Evolutionary conservation across 495 filamentous ascomycete species (phyloP).

Genomic region (Daldinia vernicosa): DNA sequence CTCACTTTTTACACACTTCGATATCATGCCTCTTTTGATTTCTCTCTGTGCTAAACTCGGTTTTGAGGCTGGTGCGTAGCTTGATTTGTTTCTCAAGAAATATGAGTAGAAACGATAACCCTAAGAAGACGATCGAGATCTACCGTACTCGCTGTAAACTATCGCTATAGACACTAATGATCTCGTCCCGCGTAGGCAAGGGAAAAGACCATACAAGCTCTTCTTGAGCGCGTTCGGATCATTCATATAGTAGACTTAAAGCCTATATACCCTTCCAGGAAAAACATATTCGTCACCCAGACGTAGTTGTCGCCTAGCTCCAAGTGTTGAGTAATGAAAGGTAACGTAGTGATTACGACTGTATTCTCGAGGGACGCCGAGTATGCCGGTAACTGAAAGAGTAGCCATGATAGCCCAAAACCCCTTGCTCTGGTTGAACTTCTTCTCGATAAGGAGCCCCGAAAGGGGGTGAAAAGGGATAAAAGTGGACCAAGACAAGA

Average conservation of each 20-base stretch:
- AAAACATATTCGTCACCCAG: slow-evolving; percentile 72
- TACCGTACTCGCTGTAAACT: not conserved
- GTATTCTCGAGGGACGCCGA: slow-evolving; percentile 54
- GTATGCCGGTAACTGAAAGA: slow-evolving; percentile 29
- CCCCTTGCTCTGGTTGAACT: slow-evolving; percentile 8
- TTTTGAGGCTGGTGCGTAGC: not conserved
- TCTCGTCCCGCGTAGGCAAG: not conserved
- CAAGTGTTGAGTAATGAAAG: slow-evolving; percentile 43
- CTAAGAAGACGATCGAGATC: not conserved
- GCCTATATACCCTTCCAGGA: slow-evolving; percentile 34
- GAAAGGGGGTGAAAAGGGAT: not conserved
- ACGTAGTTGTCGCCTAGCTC: slow-evolving; percentile 35
- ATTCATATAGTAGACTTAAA: not conserved
- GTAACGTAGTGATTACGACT: slow-evolving; percentile 54
- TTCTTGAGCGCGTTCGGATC: not conserved
- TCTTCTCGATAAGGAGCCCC: too few species aligned
- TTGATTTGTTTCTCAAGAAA: not conserved
- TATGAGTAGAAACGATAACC: not conserved
- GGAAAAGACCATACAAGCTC: not conserved
- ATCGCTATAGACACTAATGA: not conserved
- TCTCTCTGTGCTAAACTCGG: not conserved
- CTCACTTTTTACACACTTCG: not conserved
- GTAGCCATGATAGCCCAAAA: slow-evolving; percentile 45
- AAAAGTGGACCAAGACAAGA: not conserved
- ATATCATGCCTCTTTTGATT: not conserved